Percentiles rank a stretch among this genome's conserved stretches.
Conservation (phyloP, 1,139 yeast species). For the Lodderomyces jiufengensis region DNA sequence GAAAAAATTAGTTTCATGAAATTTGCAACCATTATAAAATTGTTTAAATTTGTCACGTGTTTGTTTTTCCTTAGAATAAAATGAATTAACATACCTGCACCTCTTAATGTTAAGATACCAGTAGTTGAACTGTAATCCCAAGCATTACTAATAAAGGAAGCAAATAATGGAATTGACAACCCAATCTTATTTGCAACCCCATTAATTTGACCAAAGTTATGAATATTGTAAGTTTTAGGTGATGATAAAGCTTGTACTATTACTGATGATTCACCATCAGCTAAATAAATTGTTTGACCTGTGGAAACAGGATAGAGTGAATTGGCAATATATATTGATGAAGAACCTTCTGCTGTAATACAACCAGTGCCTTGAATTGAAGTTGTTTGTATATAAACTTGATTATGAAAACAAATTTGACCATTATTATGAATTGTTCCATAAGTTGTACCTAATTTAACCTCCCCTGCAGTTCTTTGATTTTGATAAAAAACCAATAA, state of each 20-base stretch:
- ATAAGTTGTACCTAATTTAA: conserved; percentile 19
- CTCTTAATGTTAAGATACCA: conserved; percentile 21
- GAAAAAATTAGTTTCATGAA: too few relatives aligned
- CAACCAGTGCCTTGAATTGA: conserved; percentile 28
- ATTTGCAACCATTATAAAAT: too few relatives aligned
- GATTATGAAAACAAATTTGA: conserved; percentile 25
- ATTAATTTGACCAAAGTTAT: conserved; percentile 24
- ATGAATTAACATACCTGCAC: conserved; percentile 1
- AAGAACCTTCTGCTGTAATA: conserved; percentile 20
- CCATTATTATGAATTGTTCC: conserved; percentile 20
- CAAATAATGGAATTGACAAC: conserved; percentile 4
- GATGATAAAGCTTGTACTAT: conserved; percentile 17
- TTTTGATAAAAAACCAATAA: conserved; percentile 22
- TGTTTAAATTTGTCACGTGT: too few relatives aligned
- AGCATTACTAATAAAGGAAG: neutral
- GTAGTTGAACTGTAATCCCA: conserved; percentile 14
- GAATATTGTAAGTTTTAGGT: conserved; percentile 23
- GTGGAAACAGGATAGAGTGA: conserved; percentile 15
- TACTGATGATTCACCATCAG: conserved; percentile 17
- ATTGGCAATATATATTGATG: conserved; percentile 20
- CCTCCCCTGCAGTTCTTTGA: conserved; percentile 18
- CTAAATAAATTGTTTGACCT: conserved; percentile 23
- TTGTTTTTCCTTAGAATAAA: too few relatives aligned
- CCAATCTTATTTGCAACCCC: conserved; percentile 8
- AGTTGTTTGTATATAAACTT: conserved; percentile 24